These are phyloP conservation scores for Candolleomyces aberdarensis DNA, from an alignment of 768 basidiomycete species.

Conservation along the genomic window DNA sequence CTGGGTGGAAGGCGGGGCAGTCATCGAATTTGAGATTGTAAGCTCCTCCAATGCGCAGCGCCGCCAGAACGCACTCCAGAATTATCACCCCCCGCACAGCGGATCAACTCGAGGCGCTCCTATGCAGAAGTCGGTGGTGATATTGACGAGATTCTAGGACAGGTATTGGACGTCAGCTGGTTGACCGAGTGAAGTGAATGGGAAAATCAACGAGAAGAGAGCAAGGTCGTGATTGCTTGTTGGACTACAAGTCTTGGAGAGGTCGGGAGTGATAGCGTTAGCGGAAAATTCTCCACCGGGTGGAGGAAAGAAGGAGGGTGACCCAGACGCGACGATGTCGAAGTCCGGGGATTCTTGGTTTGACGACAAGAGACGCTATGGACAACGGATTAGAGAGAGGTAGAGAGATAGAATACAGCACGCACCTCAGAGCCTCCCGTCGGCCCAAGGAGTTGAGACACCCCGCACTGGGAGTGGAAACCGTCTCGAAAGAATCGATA, in stretches of 20 bases:
- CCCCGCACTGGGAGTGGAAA: conserved; percentile 59
- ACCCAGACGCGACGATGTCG: conserved; percentile 1
- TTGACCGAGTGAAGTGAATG: conserved; percentile 58
- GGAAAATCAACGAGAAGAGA: conserved; percentile 59
- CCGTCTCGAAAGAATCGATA: conserved; percentile 56
- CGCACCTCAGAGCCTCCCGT: conserved; percentile 68
- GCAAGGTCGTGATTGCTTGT: conserved; percentile 25
- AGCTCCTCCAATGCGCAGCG: too few species aligned
- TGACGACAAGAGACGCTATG: conserved; percentile 20
- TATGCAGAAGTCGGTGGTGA: too few species aligned
- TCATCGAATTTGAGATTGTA: too few species aligned
- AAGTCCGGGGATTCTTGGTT: conserved; percentile 8
- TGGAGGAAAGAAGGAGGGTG: conserved; percentile 14
- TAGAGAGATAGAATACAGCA: conserved; percentile 6
- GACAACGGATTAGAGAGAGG: neutral
- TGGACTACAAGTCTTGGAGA: conserved; percentile 12
- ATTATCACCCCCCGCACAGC: too few species aligned
- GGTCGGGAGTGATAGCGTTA: conserved; percentile 19
- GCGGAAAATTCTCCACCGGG: conserved; percentile 23
- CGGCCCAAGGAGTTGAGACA: conserved; percentile 62
- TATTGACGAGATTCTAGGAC: too few species aligned
- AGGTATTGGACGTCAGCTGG: conserved; percentile 42
- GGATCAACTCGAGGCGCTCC: too few species aligned
- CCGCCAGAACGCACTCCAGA: too few species aligned
- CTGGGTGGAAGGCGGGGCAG: too few species aligned